Evolutionary conservation across 192 early-diverging fungal genomes (phyloP), one percentile per base, ranked within the genome.

Genomic region (Mortierella alpina): DNA sequence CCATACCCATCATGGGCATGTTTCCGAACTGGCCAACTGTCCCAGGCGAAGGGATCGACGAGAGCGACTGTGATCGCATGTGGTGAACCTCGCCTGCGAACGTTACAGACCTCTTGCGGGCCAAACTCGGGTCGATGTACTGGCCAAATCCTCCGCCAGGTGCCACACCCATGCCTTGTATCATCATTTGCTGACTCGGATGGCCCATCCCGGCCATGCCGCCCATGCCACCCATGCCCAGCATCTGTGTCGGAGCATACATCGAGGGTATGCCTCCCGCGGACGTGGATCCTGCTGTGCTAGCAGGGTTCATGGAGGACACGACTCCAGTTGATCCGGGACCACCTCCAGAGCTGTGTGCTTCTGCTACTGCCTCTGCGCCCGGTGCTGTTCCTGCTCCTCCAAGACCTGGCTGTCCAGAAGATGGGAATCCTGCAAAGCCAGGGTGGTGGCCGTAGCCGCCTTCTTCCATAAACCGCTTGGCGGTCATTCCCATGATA

Each of bases 21-120:
- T 62, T 62, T 14, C 68, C 68, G 18, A 69, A 55, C 39, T 66
- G 68, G 51, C 67, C 74, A 23, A 54, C 46, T 14, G 59, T 41
- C n/a, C 57, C 65, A 42, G 64, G 46, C n/a, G 72, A 44, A n/a
- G 61, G 70, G 41, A 74, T 74, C 15, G 72, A 60, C n/a, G 72
- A 74, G 40, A 74, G 63, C 18, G 72, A 74, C 47, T 74, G 72
- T 6, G 72, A 74, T 14, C 72, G 55, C 72, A 74, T 67, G 47
- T 74, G 64, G 42, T 74, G 72, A 4, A 74, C 72, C 39, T 74
- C 72, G 51, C 72, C 72, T 42, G 72, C 72, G 61, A 74, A 74
- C 18, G 72, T 74, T 13, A 74, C 72, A 11, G 72, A 74, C 13
- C 72, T 56, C 44, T 74, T 74, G 7, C 72, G 63, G 11, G 65